Percentiles rank a stretch among this genome's conserved stretches.
Conservation (phyloP, 1,139 yeast species). For the Pichia sp. region DNA sequence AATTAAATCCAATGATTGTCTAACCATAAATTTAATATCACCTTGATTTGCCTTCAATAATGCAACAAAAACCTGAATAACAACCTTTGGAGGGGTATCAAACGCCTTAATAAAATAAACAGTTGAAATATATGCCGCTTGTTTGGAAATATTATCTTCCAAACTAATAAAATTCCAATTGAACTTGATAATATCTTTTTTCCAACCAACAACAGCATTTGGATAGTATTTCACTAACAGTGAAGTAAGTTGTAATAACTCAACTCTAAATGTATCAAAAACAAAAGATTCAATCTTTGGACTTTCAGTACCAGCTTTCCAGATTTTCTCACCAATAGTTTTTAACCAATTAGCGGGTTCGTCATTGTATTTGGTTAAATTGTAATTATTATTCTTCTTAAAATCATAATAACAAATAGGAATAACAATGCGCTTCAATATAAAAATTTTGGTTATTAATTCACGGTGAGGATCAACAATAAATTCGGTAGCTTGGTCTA, state of each 20-base stretch:
- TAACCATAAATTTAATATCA: conserved; percentile 78
- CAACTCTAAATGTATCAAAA: conserved; percentile 70
- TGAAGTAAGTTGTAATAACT: conserved; percentile 76
- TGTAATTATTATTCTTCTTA: conserved; percentile 42
- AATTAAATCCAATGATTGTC: conserved; percentile 79
- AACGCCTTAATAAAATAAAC: conserved; percentile 81
- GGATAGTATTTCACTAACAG: conserved; percentile 69
- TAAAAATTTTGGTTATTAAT: conserved; percentile 53
- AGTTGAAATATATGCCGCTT: conserved; percentile 87
- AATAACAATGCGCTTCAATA: conserved; percentile 59
- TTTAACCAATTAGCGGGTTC: conserved; percentile 55
- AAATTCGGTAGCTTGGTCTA: conserved; percentile 44
- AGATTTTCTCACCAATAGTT: conserved; percentile 54
- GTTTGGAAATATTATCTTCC: conserved; percentile 86
- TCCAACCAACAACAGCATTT: conserved; percentile 49
- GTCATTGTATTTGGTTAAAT: conserved; percentile 36
- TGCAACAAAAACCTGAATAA: conserved; percentile 90
- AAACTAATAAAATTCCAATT: conserved; percentile 90
- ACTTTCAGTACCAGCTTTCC: conserved; percentile 54
- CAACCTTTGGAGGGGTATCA: conserved; percentile 84
- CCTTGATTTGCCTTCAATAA: conserved; percentile 76
- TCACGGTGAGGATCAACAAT: conserved; percentile 40
- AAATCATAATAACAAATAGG: conserved; percentile 64
- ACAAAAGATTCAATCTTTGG: conserved; percentile 47
- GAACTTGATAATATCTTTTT: conserved; percentile 86